phyloP scores from a whole-genome alignment of 139 green algal species.

The Trebouxia sp. region DNA sequence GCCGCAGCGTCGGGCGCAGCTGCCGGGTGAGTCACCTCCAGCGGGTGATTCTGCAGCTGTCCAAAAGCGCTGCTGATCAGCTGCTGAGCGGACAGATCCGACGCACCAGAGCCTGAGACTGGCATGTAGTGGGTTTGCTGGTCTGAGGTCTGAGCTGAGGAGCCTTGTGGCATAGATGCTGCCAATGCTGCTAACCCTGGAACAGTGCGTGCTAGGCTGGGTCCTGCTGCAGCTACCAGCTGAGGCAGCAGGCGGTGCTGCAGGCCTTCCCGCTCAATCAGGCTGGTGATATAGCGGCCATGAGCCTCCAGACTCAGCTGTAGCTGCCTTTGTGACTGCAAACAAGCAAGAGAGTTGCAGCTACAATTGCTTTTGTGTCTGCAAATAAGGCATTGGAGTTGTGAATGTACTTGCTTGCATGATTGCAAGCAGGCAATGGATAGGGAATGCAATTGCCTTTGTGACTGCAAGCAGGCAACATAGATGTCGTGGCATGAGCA shows the following conservation, averaged over 20 bases:
- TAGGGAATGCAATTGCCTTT: constrained; percentile 93
- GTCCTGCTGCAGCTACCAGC: not conserved
- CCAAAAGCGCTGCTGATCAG: not conserved
- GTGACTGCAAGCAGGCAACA: constrained; percentile 56
- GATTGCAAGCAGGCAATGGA: too few species aligned
- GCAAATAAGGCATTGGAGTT: too few species aligned
- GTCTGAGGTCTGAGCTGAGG: not conserved
- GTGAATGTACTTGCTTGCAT: too few species aligned
- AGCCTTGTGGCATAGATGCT: not conserved
- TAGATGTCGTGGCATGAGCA: too few species aligned
- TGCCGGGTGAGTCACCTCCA: too few species aligned
- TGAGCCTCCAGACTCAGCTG: constrained; percentile 91
- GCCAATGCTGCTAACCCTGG: not conserved
- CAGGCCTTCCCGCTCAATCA: constrained; percentile 48
- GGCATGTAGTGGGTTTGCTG: constrained; percentile 6
- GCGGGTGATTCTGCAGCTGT: too few species aligned
- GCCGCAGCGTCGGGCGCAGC: not conserved
- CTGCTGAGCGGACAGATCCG: constrained; percentile 1
- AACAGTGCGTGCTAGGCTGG: constrained; percentile 13
- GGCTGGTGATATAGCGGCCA: constrained; percentile 82
- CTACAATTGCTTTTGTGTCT: not conserved
- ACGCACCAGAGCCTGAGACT: not conserved
- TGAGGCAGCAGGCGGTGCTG: constrained; percentile 13
- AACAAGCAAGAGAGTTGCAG: not conserved
- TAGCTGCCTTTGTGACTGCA: constrained; percentile 85